phyloP scores from a whole-genome alignment of 2,329 filamentous ascomycete genomes.

The Apiospora aurea region DNA sequence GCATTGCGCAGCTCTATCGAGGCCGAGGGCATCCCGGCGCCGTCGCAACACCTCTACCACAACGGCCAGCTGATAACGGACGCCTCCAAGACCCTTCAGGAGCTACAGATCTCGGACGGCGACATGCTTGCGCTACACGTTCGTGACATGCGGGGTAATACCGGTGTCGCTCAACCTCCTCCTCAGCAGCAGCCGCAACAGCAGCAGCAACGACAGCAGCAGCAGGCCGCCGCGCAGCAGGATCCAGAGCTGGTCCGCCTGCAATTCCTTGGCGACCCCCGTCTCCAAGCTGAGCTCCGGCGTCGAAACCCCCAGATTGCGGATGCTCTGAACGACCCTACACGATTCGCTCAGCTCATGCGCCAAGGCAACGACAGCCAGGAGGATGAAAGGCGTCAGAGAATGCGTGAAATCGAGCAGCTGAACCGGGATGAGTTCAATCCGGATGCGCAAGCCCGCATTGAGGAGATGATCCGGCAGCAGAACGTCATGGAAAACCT shows the following conservation, averaged over 20 bases:
- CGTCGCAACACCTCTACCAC: constrained; percentile 85
- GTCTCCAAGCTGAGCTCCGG: constrained; percentile 73
- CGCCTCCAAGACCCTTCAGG: constrained; percentile 80
- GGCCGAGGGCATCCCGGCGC: constrained; percentile 77
- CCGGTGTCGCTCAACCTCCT: constrained; percentile 45
- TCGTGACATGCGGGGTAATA: constrained; percentile 61
- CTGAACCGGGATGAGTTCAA: constrained; percentile 96
- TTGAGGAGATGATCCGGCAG: constrained; percentile 96
- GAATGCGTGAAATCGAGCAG: constrained; percentile 81
- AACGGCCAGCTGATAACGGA: constrained; percentile 84
- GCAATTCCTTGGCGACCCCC: constrained; percentile 81
- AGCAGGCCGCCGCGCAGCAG: constrained; percentile 46
- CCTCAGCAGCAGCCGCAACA: constrained; percentile 44
- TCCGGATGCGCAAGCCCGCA: constrained; percentile 86
- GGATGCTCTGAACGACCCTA: constrained; percentile 76
- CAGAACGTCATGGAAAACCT: constrained; percentile 94
- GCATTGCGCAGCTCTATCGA: constrained; percentile 89
- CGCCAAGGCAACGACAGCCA: constrained; percentile 73
- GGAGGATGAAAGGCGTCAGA: constrained; percentile 74
- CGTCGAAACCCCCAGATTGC: constrained; percentile 79
- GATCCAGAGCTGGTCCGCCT: constrained; percentile 85
- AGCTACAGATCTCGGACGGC: constrained; percentile 82
- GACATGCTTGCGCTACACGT: constrained; percentile 94
- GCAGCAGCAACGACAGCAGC: constrained; percentile 41
- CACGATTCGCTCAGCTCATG: constrained; percentile 77